Evolutionary conservation across 2,329 filamentous ascomycete species (phyloP), one percentile per base, ranked within the genome.

Genomic region (Tolypocladium amazonense): DNA sequence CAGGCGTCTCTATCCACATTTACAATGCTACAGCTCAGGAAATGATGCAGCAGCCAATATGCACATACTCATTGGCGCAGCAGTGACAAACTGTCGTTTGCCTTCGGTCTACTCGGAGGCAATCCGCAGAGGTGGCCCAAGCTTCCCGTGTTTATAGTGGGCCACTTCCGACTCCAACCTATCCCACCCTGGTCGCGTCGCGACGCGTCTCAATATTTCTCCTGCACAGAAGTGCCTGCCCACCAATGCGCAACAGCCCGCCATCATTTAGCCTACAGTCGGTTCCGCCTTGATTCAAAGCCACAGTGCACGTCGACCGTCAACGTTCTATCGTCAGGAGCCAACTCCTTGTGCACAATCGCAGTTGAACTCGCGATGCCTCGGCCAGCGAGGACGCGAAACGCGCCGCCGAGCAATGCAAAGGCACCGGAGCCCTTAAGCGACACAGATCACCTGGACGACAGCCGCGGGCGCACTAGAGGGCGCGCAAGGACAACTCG

Each of bases 151-250:
- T 66, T 66, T 65, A 60, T 60, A 60, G 60, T 62, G 62, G 66
- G 58, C 45, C 55, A 30, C 37, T 30, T 54, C 50, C 50, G 27
- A n/a, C 30, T 23, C 55, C 25, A 47, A 27, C 18, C 25, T 25
- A 56, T 30, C 30, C 23, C 20, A 47, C n/a, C 38, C 35, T 35
- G 30, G n/a, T 30, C 63, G 62, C 64, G 64, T 70, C 70, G 64
- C 68, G 69, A 69, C 70, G 70, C 70, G 70, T 65, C 62, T 57
- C 65, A 59, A 64, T 64, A 66, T 65, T 65, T 67, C 66, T 52
- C 47, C 35, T 56, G 50, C 56, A 59, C 61, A 62, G 60, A 58
- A 56, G 58, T 57, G 62, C 63, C 9, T 53, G 30, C 12, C 56
- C 57, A 25, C 47, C 37, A 45, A 15, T 37, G 56, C 56, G 50